Evolutionary conservation across 345 rosid genomes (phyloP), one percentile per base, ranked within the genome.

Genomic region (Ceriops decandra): DNA sequence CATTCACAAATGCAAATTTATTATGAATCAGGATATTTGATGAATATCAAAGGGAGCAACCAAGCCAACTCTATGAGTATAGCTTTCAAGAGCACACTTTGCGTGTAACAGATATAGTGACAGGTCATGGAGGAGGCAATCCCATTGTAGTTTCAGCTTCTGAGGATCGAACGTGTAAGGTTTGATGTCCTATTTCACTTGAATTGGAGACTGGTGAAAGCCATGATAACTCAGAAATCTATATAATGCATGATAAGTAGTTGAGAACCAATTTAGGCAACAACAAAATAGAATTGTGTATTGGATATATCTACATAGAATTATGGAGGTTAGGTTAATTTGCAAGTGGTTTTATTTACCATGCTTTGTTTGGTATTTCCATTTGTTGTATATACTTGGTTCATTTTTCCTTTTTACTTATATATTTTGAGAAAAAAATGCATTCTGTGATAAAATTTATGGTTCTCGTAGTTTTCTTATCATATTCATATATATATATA

Each of bases 101-200:
- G 80, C 46, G 77, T 52, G 77, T 93, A 20, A 93, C 87, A 28
- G 96, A 93, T 72, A 61, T 88, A 60, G 86, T 76, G n/a, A 33
- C 71, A 2, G 97, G 95, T 32, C 80, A 79, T 74, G 93, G 97
- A 54, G 93, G 91, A 68, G 73, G 80, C 69, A 88, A 84, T 84
- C 88, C 95, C 22, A 63, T 83, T 70, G 78, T 89, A n/a, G 77
- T 89, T 62, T 85, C 98, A 22, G 88, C 98, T 71, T 93, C 98
- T 6, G 90, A 83, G 78, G 97, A 89, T 67, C 73, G 86, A 66
- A 89, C 93, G 1, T 93, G 97, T 79, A 93, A 93, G 91, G 98
- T 82, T 58, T 60, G 79, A 54, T 54, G 11, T 28, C 20, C 52
- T 74, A 42, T 68, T 67, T 16, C 17, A 60, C 51, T 33, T 47